These are phyloP conservation scores for Epichloe hybrida DNA, from an alignment of 2,329 filamentous ascomycete genomes.

Conservation along the genomic window DNA sequence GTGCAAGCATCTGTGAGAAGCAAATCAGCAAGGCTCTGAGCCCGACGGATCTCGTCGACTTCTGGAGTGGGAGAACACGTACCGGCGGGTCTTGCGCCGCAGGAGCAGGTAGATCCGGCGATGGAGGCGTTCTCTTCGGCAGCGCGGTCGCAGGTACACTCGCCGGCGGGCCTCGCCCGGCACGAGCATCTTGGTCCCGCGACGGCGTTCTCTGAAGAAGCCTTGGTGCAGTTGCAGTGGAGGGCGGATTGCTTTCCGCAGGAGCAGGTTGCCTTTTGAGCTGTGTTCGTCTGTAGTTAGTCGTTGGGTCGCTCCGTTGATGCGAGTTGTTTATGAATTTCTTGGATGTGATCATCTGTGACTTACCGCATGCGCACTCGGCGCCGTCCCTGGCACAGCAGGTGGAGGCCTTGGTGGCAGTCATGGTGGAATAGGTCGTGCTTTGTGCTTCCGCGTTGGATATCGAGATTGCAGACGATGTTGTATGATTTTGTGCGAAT, in stretches of 20 bases:
- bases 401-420: constrained; percentile 28
- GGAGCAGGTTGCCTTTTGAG: constrained; percentile 61
- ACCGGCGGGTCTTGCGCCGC: constrained; percentile 62
- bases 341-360: neutral
- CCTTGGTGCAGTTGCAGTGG: constrained; percentile 73
- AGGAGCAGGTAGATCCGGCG: constrained; percentile 53
- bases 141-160: constrained; percentile 70
- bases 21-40: constrained; percentile 6
- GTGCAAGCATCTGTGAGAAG: constrained; percentile 50
- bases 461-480: neutral
- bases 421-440: constrained; percentile 15
- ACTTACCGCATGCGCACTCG: constrained; percentile 45
- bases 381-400: constrained; percentile 42
- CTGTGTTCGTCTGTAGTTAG: too few species aligned
- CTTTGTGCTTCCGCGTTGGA: neutral
- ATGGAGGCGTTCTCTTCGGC: constrained; percentile 52
- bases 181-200: constrained; percentile 70
- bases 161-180: constrained; percentile 62
- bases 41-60: neutral
- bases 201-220: constrained; percentile 59
- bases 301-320: too few species aligned
- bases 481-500: neutral
- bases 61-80: constrained; percentile 19
- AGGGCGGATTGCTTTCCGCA: constrained; percentile 82
- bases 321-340: neutral